Evolutionary conservation across 345 rosid genomes (phyloP), one percentile per base, ranked within the genome.

Genomic region (Excoecaria cochinchinensis): DNA sequence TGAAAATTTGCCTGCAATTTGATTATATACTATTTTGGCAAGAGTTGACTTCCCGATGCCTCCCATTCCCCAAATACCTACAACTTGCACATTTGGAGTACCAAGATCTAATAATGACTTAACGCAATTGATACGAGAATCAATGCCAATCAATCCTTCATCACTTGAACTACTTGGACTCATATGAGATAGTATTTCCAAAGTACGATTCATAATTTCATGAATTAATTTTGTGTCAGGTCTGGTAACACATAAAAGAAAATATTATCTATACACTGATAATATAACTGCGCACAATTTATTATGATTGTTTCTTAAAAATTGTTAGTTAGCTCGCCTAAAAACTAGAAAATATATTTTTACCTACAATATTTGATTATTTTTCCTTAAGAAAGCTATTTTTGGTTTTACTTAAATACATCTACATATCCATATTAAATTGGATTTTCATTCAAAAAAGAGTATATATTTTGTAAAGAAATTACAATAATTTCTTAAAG

Each of bases 31-130:
- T 47, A 17, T 31, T 11, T 36, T 2, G 6, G 16, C 63, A 8
- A 42, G n/a, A 4, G 66, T 72, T n/a, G 75, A 39, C 31, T 72
- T 72, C 6, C 75, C 75, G 3, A 72, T 61, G 7, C 76, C 76
- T 3, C 42, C 67, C 68, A 73, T 73, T 4, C 76, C 76, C 68
- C 69, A 47, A 8, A 73, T 24, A 10, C 76, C 76, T 50, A 73
- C 5, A 6, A n/a, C 3, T 4, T 16, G 51, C 21, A 59, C 67
- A 11, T 19, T 57, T 31, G 31, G 31, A 31, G 31, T 8, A 8
- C 10, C 48, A 0, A 48, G 1, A 47, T 6, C 8, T 15, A 73
- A 11, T 24, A 59, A 16, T 46, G n/a, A 8, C 16, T 44, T 16
- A 12, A 73, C 40, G 7, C 48, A 24, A 16, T 61, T 1, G 22